These are phyloP conservation scores for Cordyceps fumosorosea DNA, from an alignment of 2,329 filamentous ascomycete genomes.

Conservation along the genomic window DNA sequence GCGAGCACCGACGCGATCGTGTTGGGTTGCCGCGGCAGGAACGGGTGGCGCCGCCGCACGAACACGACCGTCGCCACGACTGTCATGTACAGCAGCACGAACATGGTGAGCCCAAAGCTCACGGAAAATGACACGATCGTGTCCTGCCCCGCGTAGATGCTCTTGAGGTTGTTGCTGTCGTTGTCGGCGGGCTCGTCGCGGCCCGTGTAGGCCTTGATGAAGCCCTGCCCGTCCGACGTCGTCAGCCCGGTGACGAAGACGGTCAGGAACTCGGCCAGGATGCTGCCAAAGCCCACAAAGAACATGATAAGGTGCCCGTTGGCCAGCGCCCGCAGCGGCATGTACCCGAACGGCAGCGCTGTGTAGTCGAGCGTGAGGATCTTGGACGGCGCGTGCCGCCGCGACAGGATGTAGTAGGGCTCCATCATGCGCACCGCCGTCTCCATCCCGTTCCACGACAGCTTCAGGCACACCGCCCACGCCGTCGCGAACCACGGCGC, in stretches of 20 bases:
- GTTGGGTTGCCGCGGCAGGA: constrained; percentile 70
- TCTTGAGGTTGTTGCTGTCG: constrained; percentile 7
- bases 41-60: constrained; percentile 56
- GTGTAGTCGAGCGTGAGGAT: constrained; percentile 68
- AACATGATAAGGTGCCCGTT: constrained; percentile 62
- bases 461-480: constrained; percentile 59
- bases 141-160: constrained; percentile 49
- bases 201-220: constrained; percentile 32
- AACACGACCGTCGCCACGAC: constrained; percentile 55
- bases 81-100: constrained; percentile 61
- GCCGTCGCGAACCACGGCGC: constrained; percentile 60
- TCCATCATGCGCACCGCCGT: constrained; percentile 66
- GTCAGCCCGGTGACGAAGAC: constrained; percentile 61
- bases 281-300: constrained; percentile 61
- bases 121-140: constrained; percentile 59
- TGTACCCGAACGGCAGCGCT: constrained; percentile 60
- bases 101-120: constrained; percentile 53
- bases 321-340: constrained; percentile 53
- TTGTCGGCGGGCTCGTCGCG: neutral
- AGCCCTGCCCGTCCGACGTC: constrained; percentile 56
- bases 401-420: constrained; percentile 64
- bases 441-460: constrained; percentile 63
- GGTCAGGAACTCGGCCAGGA: constrained; percentile 67
- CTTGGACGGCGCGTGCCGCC: constrained; percentile 56
- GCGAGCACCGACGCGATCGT: constrained; percentile 71